These are phyloP conservation scores for Auxenochlorella protothecoides DNA, from an alignment of 139 green algal species.

Conservation along the genomic window DNA sequence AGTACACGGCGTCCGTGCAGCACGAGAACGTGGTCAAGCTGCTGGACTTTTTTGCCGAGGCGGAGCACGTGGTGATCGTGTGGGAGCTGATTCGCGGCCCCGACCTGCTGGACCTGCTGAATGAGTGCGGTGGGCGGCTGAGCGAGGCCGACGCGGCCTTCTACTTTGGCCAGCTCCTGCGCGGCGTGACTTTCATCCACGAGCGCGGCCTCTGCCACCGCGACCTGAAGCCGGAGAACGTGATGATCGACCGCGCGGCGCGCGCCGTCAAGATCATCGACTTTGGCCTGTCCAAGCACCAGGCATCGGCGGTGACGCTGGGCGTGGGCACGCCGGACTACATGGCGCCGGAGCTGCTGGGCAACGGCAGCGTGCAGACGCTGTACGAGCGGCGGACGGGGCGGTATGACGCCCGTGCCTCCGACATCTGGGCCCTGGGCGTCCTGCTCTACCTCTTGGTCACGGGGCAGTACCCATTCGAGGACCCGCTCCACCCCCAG, in stretches of 20 bases:
- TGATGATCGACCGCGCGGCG: conserved; percentile 51
- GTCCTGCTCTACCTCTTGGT: conserved; percentile 77
- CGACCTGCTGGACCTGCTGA: conserved; percentile 79
- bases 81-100: conserved; percentile 73
- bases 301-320: conserved; percentile 52
- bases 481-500: conserved; percentile 27
- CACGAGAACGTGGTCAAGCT: conserved; percentile 19
- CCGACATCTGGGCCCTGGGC: conserved; percentile 72
- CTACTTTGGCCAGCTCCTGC: conserved; percentile 62
- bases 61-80: conserved; percentile 19
- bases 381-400: conserved; percentile 6
- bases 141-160: conserved; percentile 46
- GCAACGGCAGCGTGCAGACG: conserved; percentile 1
- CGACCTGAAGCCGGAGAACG: conserved; percentile 78
- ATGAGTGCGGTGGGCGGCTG: conserved; percentile 50
- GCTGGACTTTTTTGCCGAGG: conserved; percentile 16
- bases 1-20: conserved; percentile 16
- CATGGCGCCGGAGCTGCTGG: conserved; percentile 62
- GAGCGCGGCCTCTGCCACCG: conserved; percentile 57
- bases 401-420: conserved; percentile 48
- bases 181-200: conserved; percentile 50
- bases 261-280: conserved; percentile 62
- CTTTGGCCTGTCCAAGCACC: conserved; percentile 69
- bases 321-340: conserved; percentile 61
- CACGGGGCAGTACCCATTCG: conserved; percentile 61